These are phyloP conservation scores for Penicillium salamii DNA, from an alignment of 495 filamentous ascomycete species.

Conservation along the genomic window DNA sequence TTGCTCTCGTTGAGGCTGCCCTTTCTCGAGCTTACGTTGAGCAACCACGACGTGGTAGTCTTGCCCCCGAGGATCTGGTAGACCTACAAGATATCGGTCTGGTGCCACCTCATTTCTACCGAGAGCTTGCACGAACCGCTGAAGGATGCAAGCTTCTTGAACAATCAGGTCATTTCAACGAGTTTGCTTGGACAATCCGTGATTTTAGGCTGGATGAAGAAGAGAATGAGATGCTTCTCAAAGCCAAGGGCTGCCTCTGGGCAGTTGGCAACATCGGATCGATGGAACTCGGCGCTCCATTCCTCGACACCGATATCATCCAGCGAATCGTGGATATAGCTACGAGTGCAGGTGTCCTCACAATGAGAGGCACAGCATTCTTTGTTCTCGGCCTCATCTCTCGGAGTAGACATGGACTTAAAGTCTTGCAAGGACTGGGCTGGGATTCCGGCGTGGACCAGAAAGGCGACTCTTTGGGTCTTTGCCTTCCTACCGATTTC, in stretches of 20 bases:
- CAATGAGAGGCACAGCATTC: constrained; percentile 90
- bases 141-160: constrained; percentile 88
- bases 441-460: constrained; percentile 90
- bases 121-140: constrained; percentile 85
- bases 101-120: constrained; percentile 95
- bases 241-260: constrained; percentile 97
- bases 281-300: constrained; percentile 94
- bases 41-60: constrained; percentile 39
- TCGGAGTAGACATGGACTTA: constrained; percentile 84
- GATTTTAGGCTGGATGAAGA: constrained; percentile 79
- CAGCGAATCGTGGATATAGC: constrained; percentile 83
- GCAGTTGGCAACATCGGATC: constrained; percentile 96
- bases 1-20: constrained; percentile 90
- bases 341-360: constrained; percentile 80
- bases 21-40: constrained; percentile 84
- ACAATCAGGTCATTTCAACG: constrained; percentile 92
- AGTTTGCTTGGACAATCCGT: constrained; percentile 83
- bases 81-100: constrained; percentile 59
- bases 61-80: constrained; percentile 52
- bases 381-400: constrained; percentile 93
- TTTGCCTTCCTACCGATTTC: constrained; percentile 80
- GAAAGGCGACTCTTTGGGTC: constrained; percentile 78
- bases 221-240: constrained; percentile 82
- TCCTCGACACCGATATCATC: constrained; percentile 83
- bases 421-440: constrained; percentile 78